phyloP scores from a whole-genome alignment of 805 yeast genomes.

The Metschnikowia vanudenii region DNA sequence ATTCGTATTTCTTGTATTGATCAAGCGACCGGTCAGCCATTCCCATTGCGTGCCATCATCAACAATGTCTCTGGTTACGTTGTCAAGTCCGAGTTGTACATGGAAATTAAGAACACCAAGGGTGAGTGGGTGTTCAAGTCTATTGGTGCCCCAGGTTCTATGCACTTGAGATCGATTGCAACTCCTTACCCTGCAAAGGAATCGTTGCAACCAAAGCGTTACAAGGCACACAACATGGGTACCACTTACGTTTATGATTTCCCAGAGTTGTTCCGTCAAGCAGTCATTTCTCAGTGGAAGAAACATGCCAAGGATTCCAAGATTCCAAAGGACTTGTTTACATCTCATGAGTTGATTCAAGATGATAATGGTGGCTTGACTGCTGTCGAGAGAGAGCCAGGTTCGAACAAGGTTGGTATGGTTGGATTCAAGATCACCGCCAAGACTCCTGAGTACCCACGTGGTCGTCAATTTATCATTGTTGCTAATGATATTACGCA shows the following conservation, averaged over 20 bases:
- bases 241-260: slow-evolving; percentile 97
- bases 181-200: slow-evolving; percentile 98
- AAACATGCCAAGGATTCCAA: slow-evolving; percentile 52
- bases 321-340: slow-evolving; percentile 75
- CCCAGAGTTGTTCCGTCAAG: slow-evolving; percentile 98
- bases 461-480: slow-evolving; percentile 89
- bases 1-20: slow-evolving; percentile 94
- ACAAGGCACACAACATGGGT: slow-evolving; percentile 97
- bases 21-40: slow-evolving; percentile 79
- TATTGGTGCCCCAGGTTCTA: slow-evolving; percentile 89
- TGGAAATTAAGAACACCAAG: slow-evolving; percentile 86
- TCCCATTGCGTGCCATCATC: slow-evolving; percentile 95
- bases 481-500: slow-evolving; percentile 97
- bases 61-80: slow-evolving; percentile 97
- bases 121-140: slow-evolving; percentile 98
- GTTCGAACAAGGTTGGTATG: slow-evolving; percentile 95
- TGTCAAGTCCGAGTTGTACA: slow-evolving; percentile 90
- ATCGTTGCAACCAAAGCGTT: slow-evolving; percentile 97
- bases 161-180: slow-evolving; percentile 94
- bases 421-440: slow-evolving; percentile 90
- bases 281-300: slow-evolving; percentile 83
- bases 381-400: slow-evolving; percentile 92
- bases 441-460: slow-evolving; percentile 95
- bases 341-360: slow-evolving; percentile 80
- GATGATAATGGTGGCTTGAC: slow-evolving; percentile 75